Percentiles rank a stretch among this genome's conserved stretches.
Evolutionary conservation across 2,329 filamentous ascomycete genomes (phyloP).

Genomic region (Exophiala phaeomuriformis): DNA sequence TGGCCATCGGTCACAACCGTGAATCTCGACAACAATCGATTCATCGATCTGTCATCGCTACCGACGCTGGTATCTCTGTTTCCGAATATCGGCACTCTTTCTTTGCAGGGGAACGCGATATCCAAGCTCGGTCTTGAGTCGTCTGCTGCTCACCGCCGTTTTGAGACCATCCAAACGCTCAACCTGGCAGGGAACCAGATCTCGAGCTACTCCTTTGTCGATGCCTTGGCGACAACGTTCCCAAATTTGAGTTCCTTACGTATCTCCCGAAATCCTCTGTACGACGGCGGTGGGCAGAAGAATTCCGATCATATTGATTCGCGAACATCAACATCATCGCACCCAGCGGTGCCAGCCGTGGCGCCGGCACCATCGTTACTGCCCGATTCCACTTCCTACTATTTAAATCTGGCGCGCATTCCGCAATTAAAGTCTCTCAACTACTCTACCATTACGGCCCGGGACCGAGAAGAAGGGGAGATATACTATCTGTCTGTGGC

Average conservation of each 20-base stretch:
- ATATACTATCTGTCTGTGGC: conserved; percentile 88
- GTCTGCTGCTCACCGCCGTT: conserved; percentile 37
- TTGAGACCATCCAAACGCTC: conserved; percentile 53
- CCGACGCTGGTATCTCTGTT: conserved; percentile 52
- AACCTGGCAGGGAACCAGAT: conserved; percentile 69
- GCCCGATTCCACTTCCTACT: conserved; percentile 23
- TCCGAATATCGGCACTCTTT: conserved; percentile 42
- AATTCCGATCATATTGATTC: too few species aligned
- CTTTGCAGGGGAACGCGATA: conserved; percentile 71
- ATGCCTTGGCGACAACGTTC: conserved; percentile 59
- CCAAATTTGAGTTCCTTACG: conserved; percentile 69
- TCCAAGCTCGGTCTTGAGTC: conserved; percentile 24
- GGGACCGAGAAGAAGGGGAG: conserved; percentile 80
- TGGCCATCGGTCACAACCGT: conserved; percentile 43
- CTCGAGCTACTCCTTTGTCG: conserved; percentile 64
- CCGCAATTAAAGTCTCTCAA: conserved; percentile 40
- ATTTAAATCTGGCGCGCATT: conserved; percentile 26
- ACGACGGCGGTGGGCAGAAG: conserved; percentile 37
- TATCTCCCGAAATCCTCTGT: conserved; percentile 80
- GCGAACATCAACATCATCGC: too few species aligned
- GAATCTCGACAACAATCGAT: conserved; percentile 44
- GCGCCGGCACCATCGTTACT: conserved; percentile 13
- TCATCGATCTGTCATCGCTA: conserved; percentile 32
- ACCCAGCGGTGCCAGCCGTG: too few species aligned
- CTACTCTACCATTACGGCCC: conserved; percentile 54